Evolutionary conservation across 345 rosid genomes (phyloP), one percentile per base, ranked within the genome.

Genomic region (Eutrema yunnanense): DNA sequence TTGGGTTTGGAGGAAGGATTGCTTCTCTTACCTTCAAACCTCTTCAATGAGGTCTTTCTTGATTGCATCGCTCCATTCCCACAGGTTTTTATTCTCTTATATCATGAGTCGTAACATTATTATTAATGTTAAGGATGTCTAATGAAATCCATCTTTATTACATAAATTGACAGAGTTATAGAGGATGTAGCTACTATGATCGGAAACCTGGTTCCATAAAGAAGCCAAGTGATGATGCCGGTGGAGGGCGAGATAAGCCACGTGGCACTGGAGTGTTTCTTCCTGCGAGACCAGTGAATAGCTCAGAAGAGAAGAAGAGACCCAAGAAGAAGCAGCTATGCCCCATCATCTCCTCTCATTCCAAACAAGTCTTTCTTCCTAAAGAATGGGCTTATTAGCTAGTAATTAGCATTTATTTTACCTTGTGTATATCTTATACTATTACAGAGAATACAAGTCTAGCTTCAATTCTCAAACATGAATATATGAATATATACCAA

Each of bases 201-300:
- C 8, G 22, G 53, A 68, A 62, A 53, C 60, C 69, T 19, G 22
- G 22, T 19, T 19, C 22, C 70, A 68, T 37, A 19, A 40, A 36
- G 34, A 68, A 9, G 49, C 44, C 50, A 53, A 53, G 10, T 1
- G 16, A 4, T 5, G 56, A 42, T 44, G 57, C 10, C 7, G 6
- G 64, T 46, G 27, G 58, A 61, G 11, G 19, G 2, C 51, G 27
- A 62, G 8, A 54, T 6, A 75, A 75, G 36, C 64, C 79, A 47
- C 74, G 79, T 0, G 79, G 79, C 16, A 75, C 79, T 44, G 79
- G 79, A 10, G 74, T 75, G 22, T 75, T 75, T 69, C 74, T 75
- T 53, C 79, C 79, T 9, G 51, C 50, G 22, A 75, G 79, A 53
- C 74, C 74, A 1, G 50, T 22, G 58, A 52, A 34, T 61, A 61